Conservation (phyloP, 768 basidiomycete genomes). For the Lentinus brumalis region DNA sequence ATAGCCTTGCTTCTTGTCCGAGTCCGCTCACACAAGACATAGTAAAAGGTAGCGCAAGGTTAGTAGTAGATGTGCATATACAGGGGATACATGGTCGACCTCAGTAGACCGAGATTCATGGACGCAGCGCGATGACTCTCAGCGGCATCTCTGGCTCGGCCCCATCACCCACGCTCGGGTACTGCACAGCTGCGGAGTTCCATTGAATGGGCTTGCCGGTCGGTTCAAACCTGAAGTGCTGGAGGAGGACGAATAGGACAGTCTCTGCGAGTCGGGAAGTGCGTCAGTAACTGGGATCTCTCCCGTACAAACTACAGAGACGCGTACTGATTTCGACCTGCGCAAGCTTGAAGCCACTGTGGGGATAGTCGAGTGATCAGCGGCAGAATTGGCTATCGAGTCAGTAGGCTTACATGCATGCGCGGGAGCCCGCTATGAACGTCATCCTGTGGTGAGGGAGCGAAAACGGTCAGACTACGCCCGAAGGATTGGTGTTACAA, state of each 20-base stretch:
- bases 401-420: constrained; percentile 10
- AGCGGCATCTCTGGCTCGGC: constrained; percentile 18
- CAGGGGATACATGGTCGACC: too few relatives aligned
- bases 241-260: constrained; percentile 15
- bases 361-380: background rate
- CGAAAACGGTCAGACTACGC: background rate
- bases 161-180: constrained; percentile 20
- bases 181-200: constrained; percentile 21
- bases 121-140: constrained; percentile 12
- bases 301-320: background rate
- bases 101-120: background rate
- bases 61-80: too few relatives aligned
- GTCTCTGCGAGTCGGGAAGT: constrained; percentile 5
- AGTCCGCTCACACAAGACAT: too few relatives aligned
- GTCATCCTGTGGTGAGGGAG: constrained; percentile 11
- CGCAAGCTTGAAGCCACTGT: constrained; percentile 23
- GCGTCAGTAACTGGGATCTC: background rate
- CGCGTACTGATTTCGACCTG: constrained; percentile 17
- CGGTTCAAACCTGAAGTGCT: constrained; percentile 21
- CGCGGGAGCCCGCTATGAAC: constrained; percentile 14
- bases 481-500: background rate
- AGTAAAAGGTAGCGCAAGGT: too few relatives aligned
- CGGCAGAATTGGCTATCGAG: background rate
- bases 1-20: too few relatives aligned
- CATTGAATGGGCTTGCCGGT: constrained; percentile 19